phyloP scores from a whole-genome alignment of 2,329 filamentous ascomycete genomes.

The Myrmaecium sp. region DNA sequence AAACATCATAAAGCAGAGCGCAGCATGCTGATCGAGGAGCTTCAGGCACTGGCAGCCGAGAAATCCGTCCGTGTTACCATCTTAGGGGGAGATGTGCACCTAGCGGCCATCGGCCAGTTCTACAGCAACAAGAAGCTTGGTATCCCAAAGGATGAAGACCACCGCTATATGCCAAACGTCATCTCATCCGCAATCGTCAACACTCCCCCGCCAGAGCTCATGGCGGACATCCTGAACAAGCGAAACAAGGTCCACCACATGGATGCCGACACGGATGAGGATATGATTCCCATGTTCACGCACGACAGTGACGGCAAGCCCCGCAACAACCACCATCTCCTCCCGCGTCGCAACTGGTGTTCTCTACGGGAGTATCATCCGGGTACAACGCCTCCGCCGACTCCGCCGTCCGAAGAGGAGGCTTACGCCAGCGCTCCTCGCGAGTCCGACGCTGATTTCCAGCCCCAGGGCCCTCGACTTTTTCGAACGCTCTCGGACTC shows the following conservation, averaged over 20 bases:
- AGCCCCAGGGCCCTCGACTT: too few species aligned
- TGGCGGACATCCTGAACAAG: constrained; percentile 86
- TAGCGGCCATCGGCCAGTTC: constrained; percentile 85
- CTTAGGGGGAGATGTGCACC: constrained; percentile 82
- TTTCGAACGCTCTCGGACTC: constrained; percentile 18
- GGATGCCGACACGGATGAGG: constrained; percentile 65
- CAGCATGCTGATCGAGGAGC: constrained; percentile 68
- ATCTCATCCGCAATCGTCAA: constrained; percentile 92
- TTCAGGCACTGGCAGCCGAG: constrained; percentile 84
- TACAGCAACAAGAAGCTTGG: constrained; percentile 77
- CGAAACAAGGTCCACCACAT: constrained; percentile 61
- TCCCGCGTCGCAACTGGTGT: constrained; percentile 91
- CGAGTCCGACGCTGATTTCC: constrained; percentile 15
- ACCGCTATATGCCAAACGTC: constrained; percentile 92
- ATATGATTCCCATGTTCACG: constrained; percentile 87
- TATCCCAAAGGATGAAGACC: constrained; percentile 75
- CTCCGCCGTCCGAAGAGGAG: constrained; percentile 34
- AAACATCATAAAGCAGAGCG: constrained; percentile 88
- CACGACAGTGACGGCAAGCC: constrained; percentile 78
- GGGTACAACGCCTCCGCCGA: constrained; percentile 54
- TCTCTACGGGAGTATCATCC: constrained; percentile 74
- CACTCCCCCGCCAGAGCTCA: constrained; percentile 67
- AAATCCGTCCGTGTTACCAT: constrained; percentile 87
- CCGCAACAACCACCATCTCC: constrained; percentile 76
- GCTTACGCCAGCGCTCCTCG: too few species aligned